Evolutionary conservation across 108 stramenopile genomes (phyloP).

Genomic region (Epipyxis sp.): DNA sequence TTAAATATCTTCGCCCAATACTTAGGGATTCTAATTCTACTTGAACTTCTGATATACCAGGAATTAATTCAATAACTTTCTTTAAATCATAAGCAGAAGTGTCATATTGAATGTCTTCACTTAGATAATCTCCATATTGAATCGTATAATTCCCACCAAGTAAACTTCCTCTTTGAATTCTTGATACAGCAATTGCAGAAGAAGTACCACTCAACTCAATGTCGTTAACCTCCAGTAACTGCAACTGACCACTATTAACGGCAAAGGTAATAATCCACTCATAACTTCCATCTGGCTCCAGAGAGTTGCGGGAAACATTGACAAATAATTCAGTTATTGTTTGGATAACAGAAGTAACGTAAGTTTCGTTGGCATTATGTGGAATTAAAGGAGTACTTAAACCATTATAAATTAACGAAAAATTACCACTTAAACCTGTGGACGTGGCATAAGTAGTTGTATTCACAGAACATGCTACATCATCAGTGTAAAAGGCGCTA

Average conservation of each 20-base stretch:
- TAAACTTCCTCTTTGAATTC: not conserved
- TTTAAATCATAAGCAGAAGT: not conserved
- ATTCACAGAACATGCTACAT: not conserved
- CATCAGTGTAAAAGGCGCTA: not conserved
- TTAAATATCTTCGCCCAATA: slow-evolving; percentile 3
- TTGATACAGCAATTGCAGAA: not conserved
- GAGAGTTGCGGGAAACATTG: not conserved
- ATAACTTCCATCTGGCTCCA: slow-evolving; percentile 19
- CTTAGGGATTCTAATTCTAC: not conserved
- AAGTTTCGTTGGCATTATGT: not conserved
- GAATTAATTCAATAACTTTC: not conserved
- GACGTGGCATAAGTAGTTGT: not conserved
- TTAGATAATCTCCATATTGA: not conserved
- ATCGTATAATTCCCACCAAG: not conserved
- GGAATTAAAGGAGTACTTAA: not conserved
- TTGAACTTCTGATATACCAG: not conserved
- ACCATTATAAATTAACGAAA: not conserved
- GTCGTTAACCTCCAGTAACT: not conserved
- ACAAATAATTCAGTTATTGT: not conserved
- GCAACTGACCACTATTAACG: not conserved
- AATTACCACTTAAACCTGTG: not conserved
- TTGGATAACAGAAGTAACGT: not conserved
- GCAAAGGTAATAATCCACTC: slow-evolving; percentile 21
- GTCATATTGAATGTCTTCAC: not conserved
- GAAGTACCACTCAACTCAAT: not conserved